phyloP scores from a whole-genome alignment of 345 rosid species.

The Dimocarpus longan region DNA sequence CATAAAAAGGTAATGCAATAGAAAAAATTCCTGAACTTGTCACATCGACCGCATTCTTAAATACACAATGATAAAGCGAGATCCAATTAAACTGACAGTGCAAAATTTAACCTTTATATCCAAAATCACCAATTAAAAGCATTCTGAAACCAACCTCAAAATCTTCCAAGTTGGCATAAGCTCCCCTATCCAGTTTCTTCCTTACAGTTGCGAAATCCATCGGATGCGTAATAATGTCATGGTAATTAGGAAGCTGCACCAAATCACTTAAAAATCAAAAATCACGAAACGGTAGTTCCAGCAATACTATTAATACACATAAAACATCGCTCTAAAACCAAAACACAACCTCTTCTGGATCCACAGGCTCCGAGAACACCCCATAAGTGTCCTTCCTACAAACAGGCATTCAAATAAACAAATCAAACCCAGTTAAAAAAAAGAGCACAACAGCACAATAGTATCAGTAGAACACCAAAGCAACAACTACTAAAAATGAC shows the following conservation, averaged over 20 bases:
- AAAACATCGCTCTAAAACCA: conserved; percentile 16
- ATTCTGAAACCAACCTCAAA: conserved; percentile 64
- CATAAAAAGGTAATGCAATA: background rate
- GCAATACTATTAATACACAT: background rate
- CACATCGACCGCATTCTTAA: background rate
- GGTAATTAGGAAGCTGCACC: conserved; percentile 94
- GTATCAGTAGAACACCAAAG: conserved; percentile 17
- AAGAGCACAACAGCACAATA: conserved; percentile 13
- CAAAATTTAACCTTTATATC: background rate
- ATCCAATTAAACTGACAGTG: background rate
- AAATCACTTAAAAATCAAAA: conserved; percentile 21
- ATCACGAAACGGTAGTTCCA: conserved; percentile 17
- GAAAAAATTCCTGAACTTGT: background rate
- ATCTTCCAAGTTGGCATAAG: conserved; percentile 73
- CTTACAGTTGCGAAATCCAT: conserved; percentile 88
- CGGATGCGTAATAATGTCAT: conserved; percentile 75
- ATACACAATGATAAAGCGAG: background rate
- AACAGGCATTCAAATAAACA: conserved; percentile 19
- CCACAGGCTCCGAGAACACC: conserved; percentile 93
- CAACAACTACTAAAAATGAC: conserved; percentile 26
- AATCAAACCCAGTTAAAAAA: conserved; percentile 31
- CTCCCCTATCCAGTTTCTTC: conserved; percentile 68
- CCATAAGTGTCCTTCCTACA: conserved; percentile 95
- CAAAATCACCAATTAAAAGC: background rate
- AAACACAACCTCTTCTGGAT: conserved; percentile 72